phyloP scores from a whole-genome alignment of 2,329 filamentous ascomycete genomes.

The Sclerotinia trifoliorum region DNA sequence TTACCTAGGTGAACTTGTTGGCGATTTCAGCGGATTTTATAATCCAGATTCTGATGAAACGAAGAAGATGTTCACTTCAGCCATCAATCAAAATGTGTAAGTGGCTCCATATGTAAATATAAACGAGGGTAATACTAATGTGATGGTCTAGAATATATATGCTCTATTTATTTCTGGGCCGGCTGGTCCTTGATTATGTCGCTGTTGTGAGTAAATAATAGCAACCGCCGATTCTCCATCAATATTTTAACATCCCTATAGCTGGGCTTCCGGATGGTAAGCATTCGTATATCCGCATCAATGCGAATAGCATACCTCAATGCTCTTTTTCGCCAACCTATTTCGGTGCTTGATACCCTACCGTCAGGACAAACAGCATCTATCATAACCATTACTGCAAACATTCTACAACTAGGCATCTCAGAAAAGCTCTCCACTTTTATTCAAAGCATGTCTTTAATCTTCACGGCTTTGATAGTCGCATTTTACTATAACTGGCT shows the following conservation, averaged over 20 bases:
- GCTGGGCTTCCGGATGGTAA: constrained; percentile 56
- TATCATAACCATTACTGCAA: constrained; percentile 65
- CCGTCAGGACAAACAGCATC: constrained; percentile 58
- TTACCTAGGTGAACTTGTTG: constrained; percentile 36
- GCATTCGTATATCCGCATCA: constrained; percentile 57
- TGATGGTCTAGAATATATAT: constrained; percentile 50
- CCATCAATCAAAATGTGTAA: constrained; percentile 46
- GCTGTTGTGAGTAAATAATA: constrained; percentile 46
- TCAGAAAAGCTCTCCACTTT: constrained; percentile 60
- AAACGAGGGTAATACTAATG: constrained; percentile 27
- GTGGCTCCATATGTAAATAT: constrained; percentile 23
- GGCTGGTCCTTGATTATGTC: constrained; percentile 54
- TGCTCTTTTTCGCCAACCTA: constrained; percentile 60
- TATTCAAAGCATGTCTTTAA: constrained; percentile 54
- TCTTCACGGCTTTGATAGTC: constrained; percentile 52
- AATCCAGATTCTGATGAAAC: constrained; percentile 43
- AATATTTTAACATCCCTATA: constrained; percentile 11
- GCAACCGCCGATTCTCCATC: not conserved
- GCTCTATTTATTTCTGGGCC: constrained; percentile 56
- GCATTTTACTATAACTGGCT: constrained; percentile 57
- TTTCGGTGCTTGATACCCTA: constrained; percentile 67
- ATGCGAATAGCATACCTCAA: constrained; percentile 64
- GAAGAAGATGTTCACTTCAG: constrained; percentile 48
- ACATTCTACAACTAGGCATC: constrained; percentile 60
- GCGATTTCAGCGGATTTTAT: constrained; percentile 52